These are phyloP conservation scores for Nicotiana tabacum DNA, from an alignment of 257 asterid genomes.

Conservation along the genomic window DNA sequence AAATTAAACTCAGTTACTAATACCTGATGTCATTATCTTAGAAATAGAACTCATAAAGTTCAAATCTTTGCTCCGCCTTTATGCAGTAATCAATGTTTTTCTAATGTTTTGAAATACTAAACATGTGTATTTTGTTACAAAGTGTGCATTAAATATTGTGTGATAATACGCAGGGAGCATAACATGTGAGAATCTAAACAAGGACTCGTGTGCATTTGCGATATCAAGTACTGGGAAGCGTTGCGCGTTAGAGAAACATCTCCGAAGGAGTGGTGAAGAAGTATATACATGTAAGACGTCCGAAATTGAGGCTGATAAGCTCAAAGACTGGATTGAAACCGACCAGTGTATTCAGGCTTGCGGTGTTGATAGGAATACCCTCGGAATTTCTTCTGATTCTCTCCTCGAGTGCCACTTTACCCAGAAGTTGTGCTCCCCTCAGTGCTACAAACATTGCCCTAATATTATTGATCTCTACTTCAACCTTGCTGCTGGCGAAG, in stretches of 20 bases:
- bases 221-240: constrained; percentile 57
- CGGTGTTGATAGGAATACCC: constrained; percentile 47
- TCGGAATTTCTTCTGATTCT: constrained; percentile 81
- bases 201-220: constrained; percentile 55
- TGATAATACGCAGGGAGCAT: constrained; percentile 31
- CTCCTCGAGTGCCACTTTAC: constrained; percentile 53
- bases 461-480: constrained; percentile 71
- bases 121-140: no score
- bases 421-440: constrained; percentile 53
- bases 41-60: no score
- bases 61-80: no score
- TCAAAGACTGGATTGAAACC: constrained; percentile 51
- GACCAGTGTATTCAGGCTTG: constrained; percentile 59
- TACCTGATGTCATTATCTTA: no score
- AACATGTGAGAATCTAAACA: constrained; percentile 45
- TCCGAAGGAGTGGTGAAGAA: constrained; percentile 42
- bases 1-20: no score
- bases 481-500: constrained; percentile 85
- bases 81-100: no score
- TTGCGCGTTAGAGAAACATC: constrained; percentile 60
- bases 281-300: constrained; percentile 48
- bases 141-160: no score
- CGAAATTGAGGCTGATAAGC: constrained; percentile 49
- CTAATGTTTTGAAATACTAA: no score
- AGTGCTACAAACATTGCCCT: constrained; percentile 62